Base-by-base conservation (phyloP, 73 alveolate genomes). In the Urostyla sp. region DNA sequence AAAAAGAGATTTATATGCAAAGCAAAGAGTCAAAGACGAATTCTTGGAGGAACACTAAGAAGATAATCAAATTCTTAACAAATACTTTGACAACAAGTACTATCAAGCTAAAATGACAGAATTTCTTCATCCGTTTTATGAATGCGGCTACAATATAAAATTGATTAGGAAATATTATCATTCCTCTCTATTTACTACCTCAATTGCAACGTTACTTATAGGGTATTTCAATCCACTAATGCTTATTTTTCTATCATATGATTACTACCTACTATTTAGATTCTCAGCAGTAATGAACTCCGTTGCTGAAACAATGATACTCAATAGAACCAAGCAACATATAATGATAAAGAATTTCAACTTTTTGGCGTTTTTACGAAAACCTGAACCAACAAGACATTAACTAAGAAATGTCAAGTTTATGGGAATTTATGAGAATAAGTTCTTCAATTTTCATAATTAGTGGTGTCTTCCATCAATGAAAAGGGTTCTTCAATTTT, bases 1-100 rank as follows among this genome's bases (percentile, higher is more conserved):
- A 67, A 49, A 37, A 8, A 84, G 77, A 37, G 92, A 84, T 40
- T 69, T 84, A 24, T 84, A 75, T 74, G 92, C 56, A 26, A 84
- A 84, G 53, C 79, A 84, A 31, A 55, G 92, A 34, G 84, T 74
- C 20, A 59, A 31, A 31, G 92, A 84, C 38, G 67, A 74, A 20
- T 84, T 72, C 56, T 56, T 84, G 10, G 72, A 55, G 28, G 84
- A 45, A 10, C 92, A 84, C 61, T 44, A 84, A 27, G 85, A 52
- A 52, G 92, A 84, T 56, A 75, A 79, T 30, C 34, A 75, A 27
- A 48, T 36, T 7, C 74, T 84, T 5, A 61, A 75, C 27, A 59
- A 60, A 0, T 75, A 55, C 69, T 84, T 75, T 49, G 35, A 58
- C 50, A 73, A 53, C 5, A 16, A 30, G 20, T 83, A 83, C 48